These are phyloP conservation scores for Sarocladium strictum DNA, from an alignment of 2,329 filamentous ascomycete genomes.

Conservation along the genomic window DNA sequence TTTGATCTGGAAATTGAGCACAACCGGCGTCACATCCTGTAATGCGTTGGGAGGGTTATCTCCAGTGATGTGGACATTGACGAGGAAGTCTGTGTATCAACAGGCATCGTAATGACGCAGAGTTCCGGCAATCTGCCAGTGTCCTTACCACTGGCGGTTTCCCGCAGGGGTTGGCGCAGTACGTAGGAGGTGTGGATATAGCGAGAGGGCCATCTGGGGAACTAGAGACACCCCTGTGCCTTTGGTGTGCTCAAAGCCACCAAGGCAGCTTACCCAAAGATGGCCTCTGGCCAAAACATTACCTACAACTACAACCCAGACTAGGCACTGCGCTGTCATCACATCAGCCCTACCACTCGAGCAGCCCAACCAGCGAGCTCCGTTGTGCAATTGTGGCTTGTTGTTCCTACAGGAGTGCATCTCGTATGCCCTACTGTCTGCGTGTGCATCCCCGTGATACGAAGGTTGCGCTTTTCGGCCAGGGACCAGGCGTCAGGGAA, in stretches of 20 bases:
- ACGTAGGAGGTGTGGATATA: no score
- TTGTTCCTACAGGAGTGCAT: conserved; percentile 5
- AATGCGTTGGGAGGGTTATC: no score
- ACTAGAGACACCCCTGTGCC: neutral
- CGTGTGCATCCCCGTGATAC: neutral
- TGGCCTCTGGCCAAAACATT: no score
- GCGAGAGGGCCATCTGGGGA: neutral
- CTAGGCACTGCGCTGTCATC: neutral
- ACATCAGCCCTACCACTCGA: conserved; percentile 1
- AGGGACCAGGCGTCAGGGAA: neutral
- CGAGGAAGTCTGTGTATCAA: no score
- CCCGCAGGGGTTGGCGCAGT: neutral
- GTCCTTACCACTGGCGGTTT: no score
- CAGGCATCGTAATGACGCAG: no score
- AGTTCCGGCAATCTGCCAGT: no score
- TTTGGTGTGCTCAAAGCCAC: neutral
- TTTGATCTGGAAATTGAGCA: no score
- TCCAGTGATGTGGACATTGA: no score
- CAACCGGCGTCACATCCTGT: no score
- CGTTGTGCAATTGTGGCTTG: neutral
- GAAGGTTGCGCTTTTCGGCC: neutral
- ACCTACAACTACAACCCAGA: no score
- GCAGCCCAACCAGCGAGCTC: neutral
- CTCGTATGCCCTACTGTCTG: neutral
- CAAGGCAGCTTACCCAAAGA: neutral